These are phyloP conservation scores for Pseudozyma sp. DNA, from an alignment of 1,284 basidiomycete genomes.

Conservation along the genomic window DNA sequence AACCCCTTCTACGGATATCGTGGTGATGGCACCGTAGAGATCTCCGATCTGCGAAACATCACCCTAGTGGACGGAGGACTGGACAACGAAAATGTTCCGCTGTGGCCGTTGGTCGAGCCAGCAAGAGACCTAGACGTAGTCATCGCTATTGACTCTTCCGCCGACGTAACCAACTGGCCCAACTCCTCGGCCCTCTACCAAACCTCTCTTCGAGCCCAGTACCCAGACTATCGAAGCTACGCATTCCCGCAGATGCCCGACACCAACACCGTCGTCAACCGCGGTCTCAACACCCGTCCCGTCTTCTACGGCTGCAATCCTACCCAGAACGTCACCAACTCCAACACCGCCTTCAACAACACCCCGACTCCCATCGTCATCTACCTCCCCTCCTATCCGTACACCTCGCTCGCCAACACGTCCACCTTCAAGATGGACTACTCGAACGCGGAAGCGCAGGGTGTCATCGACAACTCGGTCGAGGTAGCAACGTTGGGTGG, in stretches of 20 bases:
- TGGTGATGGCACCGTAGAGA: slow-evolving; percentile 43
- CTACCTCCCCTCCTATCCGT: slow-evolving; percentile 72
- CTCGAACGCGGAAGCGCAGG: slow-evolving; percentile 45
- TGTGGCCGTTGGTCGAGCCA: slow-evolving; percentile 76
- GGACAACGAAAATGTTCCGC: slow-evolving; percentile 74
- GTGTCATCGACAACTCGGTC: slow-evolving; percentile 62
- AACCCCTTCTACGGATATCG: slow-evolving; percentile 70
- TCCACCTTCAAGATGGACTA: slow-evolving; percentile 69
- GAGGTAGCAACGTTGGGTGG: slow-evolving; percentile 62
- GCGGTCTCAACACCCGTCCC: slow-evolving; percentile 77
- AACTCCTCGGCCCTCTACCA: slow-evolving; percentile 73
- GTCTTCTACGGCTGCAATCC: slow-evolving; percentile 80
- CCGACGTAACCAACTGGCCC: slow-evolving; percentile 75
- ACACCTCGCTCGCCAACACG: slow-evolving; percentile 63
- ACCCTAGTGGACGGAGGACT: slow-evolving; percentile 62
- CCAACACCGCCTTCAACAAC: slow-evolving; percentile 55
- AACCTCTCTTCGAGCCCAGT: slow-evolving; percentile 57
- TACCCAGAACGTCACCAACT: slow-evolving; percentile 65
- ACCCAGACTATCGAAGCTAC: slow-evolving; percentile 51
- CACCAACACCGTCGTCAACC: slow-evolving; percentile 73
- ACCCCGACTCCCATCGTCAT: slow-evolving; percentile 69
- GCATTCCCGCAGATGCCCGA: slow-evolving; percentile 71
- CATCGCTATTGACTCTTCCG: slow-evolving; percentile 77
- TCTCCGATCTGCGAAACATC: slow-evolving; percentile 55
- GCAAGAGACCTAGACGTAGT: slow-evolving; percentile 77